A percentile compares a stretch with the other conserved stretches of the same genome.
Conservation (phyloP, 2,329 filamentous ascomycete genomes). For the Hypoxylon rubiginosum region DNA sequence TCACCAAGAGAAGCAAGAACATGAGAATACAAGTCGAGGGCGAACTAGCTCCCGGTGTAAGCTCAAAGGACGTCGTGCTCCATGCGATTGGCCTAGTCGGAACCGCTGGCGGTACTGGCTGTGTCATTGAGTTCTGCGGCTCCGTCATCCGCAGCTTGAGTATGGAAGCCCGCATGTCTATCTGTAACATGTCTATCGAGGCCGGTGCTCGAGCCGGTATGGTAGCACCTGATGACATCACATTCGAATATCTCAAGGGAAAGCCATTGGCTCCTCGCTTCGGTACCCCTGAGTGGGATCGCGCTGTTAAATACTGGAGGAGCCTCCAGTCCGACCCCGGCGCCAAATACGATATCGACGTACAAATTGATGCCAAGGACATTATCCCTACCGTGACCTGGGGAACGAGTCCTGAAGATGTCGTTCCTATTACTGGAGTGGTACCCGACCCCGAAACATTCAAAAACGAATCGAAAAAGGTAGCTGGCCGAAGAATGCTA, state of each 20-base stretch:
- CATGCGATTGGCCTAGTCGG: conserved; percentile 94
- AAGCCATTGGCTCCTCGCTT: conserved; percentile 88
- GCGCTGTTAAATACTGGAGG: conserved; percentile 89
- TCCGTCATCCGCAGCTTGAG: conserved; percentile 90
- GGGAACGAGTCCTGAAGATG: conserved; percentile 97
- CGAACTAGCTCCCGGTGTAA: conserved; percentile 88
- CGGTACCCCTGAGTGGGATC: conserved; percentile 90
- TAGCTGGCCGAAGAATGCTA: conserved; percentile 82
- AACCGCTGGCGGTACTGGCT: conserved; percentile 93
- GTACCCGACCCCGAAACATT: conserved; percentile 94
- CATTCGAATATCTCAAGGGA: conserved; percentile 95
- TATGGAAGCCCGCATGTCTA: conserved; percentile 98
- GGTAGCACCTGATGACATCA: conserved; percentile 94
- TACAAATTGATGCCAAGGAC: conserved; percentile 92
- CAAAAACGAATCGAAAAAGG: conserved; percentile 82
- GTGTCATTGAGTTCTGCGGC: conserved; percentile 97
- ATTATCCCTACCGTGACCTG: conserved; percentile 94
- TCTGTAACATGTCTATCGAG: conserved; percentile 99
- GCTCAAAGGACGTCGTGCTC: conserved; percentile 94
- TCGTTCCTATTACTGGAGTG: conserved; percentile 91
- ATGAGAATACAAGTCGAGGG: conserved; percentile 98
- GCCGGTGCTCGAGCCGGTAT: conserved; percentile 95
- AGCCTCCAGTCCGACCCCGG: conserved; percentile 86
- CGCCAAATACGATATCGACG: conserved; percentile 89
- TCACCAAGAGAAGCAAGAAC: conserved; percentile 97